Evolutionary conservation across 1,139 yeast species (phyloP), one percentile per base, ranked within the genome.

Genomic region (Suhomyces bribrorum): DNA sequence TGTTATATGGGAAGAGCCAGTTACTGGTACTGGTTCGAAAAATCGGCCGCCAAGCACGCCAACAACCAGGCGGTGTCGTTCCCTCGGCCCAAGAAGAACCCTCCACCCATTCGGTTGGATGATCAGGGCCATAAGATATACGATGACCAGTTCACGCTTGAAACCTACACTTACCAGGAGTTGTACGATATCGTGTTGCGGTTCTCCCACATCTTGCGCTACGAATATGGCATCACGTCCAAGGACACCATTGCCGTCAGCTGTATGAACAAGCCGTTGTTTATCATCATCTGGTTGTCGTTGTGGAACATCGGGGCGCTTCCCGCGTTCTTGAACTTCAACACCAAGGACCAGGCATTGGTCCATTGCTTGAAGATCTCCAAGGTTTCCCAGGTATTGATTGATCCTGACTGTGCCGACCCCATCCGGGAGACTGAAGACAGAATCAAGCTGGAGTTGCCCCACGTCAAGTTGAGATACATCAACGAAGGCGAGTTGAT

Each of bases 241-340:
- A 80, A 81, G 31, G 87, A 86, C 49, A 75, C 81, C n/a, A 79
- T 90, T 37, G 95, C 86, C 0, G 56, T 90, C 36, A 83, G 83
- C 52, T 85, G 81, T 56, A 84, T 86, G 61, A 90, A 90, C 62
- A 86, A 84, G 56, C 95, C 96, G 1, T 69, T 88, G 49, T 87
- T 86, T 53, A 61, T 89, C 17, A 74, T 89, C 39, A 59, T 86
- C 31, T 87, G 96, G 95, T 71, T 86, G 46, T 84, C 96, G 0
- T 64, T 86, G 37, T 89, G 97, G 97, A 86, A 88, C 53, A 71
- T 90, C 36, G 97, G 97, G 20, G 96, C 96, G 1, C 63, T 76
- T 12, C 97, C 97, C 0, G 89, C 96, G 1, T 85, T 90, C 52
- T 66, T 90, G 54, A 90, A 90, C 63, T 87, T 82, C 65, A 90